phyloP scores from a whole-genome alignment of 768 basidiomycete genomes.

The Lactifluus piperatus region DNA sequence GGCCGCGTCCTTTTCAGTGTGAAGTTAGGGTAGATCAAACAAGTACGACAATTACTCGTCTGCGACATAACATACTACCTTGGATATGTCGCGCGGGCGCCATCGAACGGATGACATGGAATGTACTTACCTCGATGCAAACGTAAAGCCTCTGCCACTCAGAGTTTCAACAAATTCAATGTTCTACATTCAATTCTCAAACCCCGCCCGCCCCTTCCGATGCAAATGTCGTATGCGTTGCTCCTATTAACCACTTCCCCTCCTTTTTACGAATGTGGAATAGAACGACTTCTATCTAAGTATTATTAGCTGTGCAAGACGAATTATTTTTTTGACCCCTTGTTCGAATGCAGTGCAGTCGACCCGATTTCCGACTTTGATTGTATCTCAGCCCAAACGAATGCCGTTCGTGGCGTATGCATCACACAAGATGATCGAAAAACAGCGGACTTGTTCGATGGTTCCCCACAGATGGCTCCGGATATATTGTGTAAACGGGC shows the following conservation, averaged over 20 bases:
- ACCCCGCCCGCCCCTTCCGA: neutral
- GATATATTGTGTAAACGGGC: neutral
- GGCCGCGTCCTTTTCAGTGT: neutral
- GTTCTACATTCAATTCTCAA: neutral
- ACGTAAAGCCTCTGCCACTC: neutral
- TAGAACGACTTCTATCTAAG: neutral
- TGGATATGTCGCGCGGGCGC: slow-evolving; percentile 3
- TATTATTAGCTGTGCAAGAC: neutral
- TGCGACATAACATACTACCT: neutral
- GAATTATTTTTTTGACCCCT: neutral
- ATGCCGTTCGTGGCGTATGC: neutral
- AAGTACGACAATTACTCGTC: slow-evolving; percentile 7
- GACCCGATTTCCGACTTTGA: neutral
- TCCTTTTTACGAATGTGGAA: neutral
- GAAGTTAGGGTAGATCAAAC: slow-evolving; percentile 3
- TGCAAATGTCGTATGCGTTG: neutral
- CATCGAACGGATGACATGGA: slow-evolving; percentile 6
- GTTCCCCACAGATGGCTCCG: slow-evolving; percentile 1
- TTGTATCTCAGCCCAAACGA: neutral
- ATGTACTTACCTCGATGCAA: slow-evolving; percentile 2
- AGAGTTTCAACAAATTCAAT: neutral
- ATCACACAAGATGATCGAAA: slow-evolving; percentile 4
- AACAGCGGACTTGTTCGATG: slow-evolving; percentile 1
- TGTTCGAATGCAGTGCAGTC: neutral
- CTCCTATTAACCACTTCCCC: neutral